Base-by-base conservation (phyloP, 305 asterid species). In the Fraxinus dipetala region DNA sequence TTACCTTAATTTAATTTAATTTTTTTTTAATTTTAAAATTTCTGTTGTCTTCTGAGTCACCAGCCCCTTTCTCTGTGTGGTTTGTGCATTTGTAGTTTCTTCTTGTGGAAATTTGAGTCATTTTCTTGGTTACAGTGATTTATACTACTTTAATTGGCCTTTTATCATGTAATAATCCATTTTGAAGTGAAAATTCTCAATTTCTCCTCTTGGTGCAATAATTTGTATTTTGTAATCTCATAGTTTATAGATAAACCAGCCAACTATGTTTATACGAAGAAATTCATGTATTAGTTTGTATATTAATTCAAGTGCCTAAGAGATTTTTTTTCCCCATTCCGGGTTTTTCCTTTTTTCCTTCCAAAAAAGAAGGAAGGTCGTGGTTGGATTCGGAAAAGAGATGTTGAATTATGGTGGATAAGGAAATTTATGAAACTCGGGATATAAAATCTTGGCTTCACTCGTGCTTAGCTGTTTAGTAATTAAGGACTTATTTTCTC, bases 131-230 rank as follows among this genome's bases (percentile, higher is more conserved):
- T 61, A 61, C 30, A 8, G 72, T 61, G 70, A 85, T 83, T 78
- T 77, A 48, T 76, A 81, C 79, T 54, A 87, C 40, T 81, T 79
- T 38, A 10, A 31, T 70, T 69, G 82, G 32, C 80, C 5, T 78
- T 48, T 63, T 54, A 24, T 61, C 16, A 18, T 6, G 14, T 26
- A 43, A 35, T 9, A 4, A 8, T 70, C n/a, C 22, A 51, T 35
- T 22, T 69, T 32, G 43, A 72, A 80, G 77, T 63, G 75, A 30
- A 22, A 34, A 43, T 18, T 75, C 63, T 4, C 79, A 40, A 48
- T 14, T 48, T 48, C 59, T 48, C 6, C 18, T 24, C 36, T 63
- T 79, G 13, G 43, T 18, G 14, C 59, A 8, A 26, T 43, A 48
- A 48, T 14, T 78, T 34, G 20, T 59, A 59, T 84, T 76, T 79